Evolutionary conservation across 176 grass and related monocot species (phyloP).

Genomic region (Raddia distichophylla): DNA sequence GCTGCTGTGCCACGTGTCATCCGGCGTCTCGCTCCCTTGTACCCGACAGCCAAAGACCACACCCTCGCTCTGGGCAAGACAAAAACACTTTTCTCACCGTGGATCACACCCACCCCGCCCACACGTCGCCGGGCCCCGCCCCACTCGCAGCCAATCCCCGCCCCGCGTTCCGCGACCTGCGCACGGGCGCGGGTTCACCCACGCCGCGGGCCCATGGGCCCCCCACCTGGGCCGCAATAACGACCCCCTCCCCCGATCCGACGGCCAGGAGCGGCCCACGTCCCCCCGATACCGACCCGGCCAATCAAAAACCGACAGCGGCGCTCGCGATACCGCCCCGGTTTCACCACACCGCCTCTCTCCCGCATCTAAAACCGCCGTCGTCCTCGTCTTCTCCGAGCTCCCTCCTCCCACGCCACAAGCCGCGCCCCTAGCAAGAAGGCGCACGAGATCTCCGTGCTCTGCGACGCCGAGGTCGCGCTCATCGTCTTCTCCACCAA

Average conservation of each 20-base stretch:
- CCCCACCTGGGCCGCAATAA: not conserved
- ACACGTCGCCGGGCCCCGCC: not conserved
- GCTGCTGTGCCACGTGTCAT: not conserved
- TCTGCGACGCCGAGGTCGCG: slow-evolving; percentile 91
- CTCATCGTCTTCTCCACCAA: slow-evolving; percentile 93
- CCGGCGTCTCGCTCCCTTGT: slow-evolving; percentile 24
- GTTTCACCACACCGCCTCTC: slow-evolving; percentile 43
- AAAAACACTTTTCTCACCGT: slow-evolving; percentile 8
- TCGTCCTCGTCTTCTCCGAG: not conserved
- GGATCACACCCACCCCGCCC: accelerated
- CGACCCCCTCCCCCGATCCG: slow-evolving; percentile 2
- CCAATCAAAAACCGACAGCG: slow-evolving; percentile 63
- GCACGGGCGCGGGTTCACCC: not conserved
- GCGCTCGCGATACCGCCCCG: slow-evolving; percentile 13
- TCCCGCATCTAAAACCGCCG: slow-evolving; percentile 37
- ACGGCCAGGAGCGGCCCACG: slow-evolving; percentile 33
- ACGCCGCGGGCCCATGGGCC: not conserved
- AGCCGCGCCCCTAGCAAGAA: slow-evolving; percentile 54
- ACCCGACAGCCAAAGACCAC: slow-evolving; percentile 27
- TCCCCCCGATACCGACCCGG: accelerated
- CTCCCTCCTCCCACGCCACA: slow-evolving; percentile 15
- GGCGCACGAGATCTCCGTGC: slow-evolving; percentile 95
- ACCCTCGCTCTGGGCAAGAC: not conserved
- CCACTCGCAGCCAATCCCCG: slow-evolving; percentile 19
- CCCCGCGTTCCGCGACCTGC: not conserved